Evolutionary conservation across 192 early-diverging fungal genomes (phyloP).

Genomic region (Phlyctochytrium arcticum): DNA sequence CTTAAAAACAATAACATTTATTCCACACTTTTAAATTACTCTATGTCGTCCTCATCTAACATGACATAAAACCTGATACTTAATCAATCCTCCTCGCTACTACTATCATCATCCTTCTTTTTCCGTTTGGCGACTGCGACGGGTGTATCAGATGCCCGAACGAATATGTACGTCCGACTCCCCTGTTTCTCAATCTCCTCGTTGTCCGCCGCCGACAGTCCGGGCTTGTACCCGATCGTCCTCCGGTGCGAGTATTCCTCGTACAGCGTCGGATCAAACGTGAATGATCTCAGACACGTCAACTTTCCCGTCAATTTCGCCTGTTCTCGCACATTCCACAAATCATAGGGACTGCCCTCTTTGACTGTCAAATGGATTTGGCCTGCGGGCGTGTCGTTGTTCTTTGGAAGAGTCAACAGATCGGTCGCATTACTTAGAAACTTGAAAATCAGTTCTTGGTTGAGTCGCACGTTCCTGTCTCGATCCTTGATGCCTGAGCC

Average conservation of each 20-base stretch:
- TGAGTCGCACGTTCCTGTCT: constrained; percentile 72
- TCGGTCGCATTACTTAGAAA: constrained; percentile 26
- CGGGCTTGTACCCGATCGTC: constrained; percentile 91
- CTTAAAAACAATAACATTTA: constrained; percentile 6
- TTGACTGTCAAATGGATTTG: constrained; percentile 87
- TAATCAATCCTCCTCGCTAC: constrained; percentile 4
- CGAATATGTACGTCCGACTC: constrained; percentile 48
- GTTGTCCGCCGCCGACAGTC: constrained; percentile 68
- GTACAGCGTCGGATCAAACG: constrained; percentile 67
- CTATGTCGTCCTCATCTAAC: background rate
- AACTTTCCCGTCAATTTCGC: constrained; percentile 64
- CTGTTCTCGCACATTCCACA: constrained; percentile 78
- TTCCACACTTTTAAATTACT: background rate
- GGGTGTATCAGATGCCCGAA: background rate
- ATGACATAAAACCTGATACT: background rate
- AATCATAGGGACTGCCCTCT: constrained; percentile 77
- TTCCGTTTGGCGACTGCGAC: background rate
- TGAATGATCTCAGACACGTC: constrained; percentile 34
- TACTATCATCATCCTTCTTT: constrained; percentile 9
- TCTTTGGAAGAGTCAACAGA: background rate
- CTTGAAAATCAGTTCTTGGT: constrained; percentile 54
- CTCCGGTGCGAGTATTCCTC: constrained; percentile 90
- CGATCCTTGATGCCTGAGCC: constrained; percentile 90
- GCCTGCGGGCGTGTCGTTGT: constrained; percentile 15
- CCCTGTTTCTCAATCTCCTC: constrained; percentile 68